phyloP scores from a whole-genome alignment of 192 early-diverging fungal genomes.

The Backusella tarrabulga region DNA sequence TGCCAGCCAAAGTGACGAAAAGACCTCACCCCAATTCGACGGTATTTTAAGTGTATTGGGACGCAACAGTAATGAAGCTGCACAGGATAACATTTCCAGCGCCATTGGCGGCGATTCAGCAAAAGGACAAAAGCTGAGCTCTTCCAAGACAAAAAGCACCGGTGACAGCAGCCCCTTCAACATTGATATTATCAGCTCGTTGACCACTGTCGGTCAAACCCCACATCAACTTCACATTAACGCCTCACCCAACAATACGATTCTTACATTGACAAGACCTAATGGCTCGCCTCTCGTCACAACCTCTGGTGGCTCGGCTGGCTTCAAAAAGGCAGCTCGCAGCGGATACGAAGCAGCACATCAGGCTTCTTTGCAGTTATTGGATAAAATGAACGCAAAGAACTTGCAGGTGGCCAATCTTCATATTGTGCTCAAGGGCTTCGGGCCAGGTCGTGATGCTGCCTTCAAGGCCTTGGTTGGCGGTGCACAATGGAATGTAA shows the following conservation, averaged over 20 bases:
- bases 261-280: slow-evolving; percentile 73
- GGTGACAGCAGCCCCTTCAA: neutral
- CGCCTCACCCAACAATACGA: slow-evolving; percentile 83
- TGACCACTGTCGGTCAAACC: slow-evolving; percentile 13
- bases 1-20: neutral
- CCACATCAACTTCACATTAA: slow-evolving; percentile 54
- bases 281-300: slow-evolving; percentile 69
- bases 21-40: slow-evolving; percentile 5
- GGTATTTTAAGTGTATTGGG: slow-evolving; percentile 24
- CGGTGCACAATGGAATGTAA: slow-evolving; percentile 69
- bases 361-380: slow-evolving; percentile 76
- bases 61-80: neutral
- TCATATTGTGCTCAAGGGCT: slow-evolving; percentile 85
- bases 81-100: slow-evolving; percentile 12
- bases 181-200: neutral
- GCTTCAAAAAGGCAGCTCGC: slow-evolving; percentile 87
- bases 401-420: slow-evolving; percentile 60
- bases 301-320: slow-evolving; percentile 77
- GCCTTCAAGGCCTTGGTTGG: slow-evolving; percentile 83
- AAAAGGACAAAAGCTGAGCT: neutral
- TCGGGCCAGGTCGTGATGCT: slow-evolving; percentile 89
- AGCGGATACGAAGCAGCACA: slow-evolving; percentile 91
- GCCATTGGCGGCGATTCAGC: slow-evolving; percentile 1
- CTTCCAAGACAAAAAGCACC: neutral
- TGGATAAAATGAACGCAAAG: slow-evolving; percentile 66